A percentile compares a stretch with the other conserved stretches of the same genome.
These are phyloP conservation scores for Apiospora aurea DNA, from an alignment of 2,329 filamentous ascomycete species.

Conservation along the genomic window DNA sequence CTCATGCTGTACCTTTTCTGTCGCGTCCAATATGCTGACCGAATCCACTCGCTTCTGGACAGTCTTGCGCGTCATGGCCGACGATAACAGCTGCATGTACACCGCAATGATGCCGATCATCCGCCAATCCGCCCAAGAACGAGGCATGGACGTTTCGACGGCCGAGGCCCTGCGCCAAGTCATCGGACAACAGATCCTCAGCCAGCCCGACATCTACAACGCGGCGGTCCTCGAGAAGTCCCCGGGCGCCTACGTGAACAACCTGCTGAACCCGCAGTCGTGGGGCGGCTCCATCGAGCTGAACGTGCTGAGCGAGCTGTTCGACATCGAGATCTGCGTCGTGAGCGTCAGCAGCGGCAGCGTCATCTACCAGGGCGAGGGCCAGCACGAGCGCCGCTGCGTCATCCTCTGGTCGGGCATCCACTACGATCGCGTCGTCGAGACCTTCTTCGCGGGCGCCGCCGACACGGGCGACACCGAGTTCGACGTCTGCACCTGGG, in stretches of 20 bases:
- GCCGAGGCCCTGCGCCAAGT: constrained; percentile 69
- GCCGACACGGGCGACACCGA: constrained; percentile 69
- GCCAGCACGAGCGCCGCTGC: constrained; percentile 67
- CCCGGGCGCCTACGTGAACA: constrained; percentile 78
- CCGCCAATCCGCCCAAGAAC: constrained; percentile 59
- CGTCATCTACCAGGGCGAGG: constrained; percentile 75
- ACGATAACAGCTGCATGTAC: constrained; percentile 95
- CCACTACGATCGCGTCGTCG: constrained; percentile 89
- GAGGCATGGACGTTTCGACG: constrained; percentile 31
- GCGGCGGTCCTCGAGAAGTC: constrained; percentile 78
- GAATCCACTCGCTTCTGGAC: background rate
- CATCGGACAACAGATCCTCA: constrained; percentile 80
- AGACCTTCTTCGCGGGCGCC: constrained; percentile 68
- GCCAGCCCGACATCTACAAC: constrained; percentile 74
- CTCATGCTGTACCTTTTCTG: no score
- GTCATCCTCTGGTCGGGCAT: constrained; percentile 91
- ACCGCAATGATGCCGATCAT: constrained; percentile 84
- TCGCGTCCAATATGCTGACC: background rate
- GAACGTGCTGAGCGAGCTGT: constrained; percentile 82
- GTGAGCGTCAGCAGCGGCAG: constrained; percentile 69
- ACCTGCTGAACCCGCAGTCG: constrained; percentile 79
- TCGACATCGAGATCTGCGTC: constrained; percentile 84
- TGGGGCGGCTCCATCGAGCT: constrained; percentile 96
- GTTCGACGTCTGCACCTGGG: constrained; percentile 72
- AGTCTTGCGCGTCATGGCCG: constrained; percentile 93